phyloP scores from a whole-genome alignment of 2,329 filamentous ascomycete genomes.

The Colletotrichum graminicola region DNA sequence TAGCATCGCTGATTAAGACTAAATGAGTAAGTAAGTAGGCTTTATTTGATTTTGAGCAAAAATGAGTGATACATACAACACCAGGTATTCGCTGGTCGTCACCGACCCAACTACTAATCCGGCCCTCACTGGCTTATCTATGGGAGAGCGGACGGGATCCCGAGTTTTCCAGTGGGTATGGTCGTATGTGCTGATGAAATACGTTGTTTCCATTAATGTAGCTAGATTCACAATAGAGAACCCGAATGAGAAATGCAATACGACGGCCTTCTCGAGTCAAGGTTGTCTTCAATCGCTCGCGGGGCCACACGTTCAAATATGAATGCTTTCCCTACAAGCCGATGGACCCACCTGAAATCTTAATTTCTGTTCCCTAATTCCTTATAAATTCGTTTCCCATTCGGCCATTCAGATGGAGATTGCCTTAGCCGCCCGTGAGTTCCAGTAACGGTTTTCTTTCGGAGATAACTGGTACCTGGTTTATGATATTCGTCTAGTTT shows the following conservation, averaged over 20 bases:
- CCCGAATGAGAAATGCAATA: not conserved
- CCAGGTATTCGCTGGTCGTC: too few relatives aligned
- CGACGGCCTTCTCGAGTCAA: not conserved
- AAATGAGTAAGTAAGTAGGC: too few relatives aligned
- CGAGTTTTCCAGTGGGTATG: conserved; percentile 15
- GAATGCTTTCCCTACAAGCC: not conserved
- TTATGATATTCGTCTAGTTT: too few relatives aligned
- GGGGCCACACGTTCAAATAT: not conserved
- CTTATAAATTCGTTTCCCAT: not conserved
- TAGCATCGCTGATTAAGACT: too few relatives aligned
- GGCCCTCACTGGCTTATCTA: conserved; percentile 7
- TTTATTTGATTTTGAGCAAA: too few relatives aligned
- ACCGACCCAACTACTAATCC: too few relatives aligned
- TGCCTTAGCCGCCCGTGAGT: too few relatives aligned
- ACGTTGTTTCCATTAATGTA: accelerated
- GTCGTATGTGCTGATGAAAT: not conserved
- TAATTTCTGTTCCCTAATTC: not conserved
- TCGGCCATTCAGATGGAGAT: not conserved
- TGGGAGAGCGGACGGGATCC: conserved; percentile 16
- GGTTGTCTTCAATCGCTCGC: not conserved
- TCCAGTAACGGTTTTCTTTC: too few relatives aligned
- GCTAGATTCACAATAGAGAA: not conserved
- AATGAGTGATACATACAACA: too few relatives aligned
- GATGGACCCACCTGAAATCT: not conserved
- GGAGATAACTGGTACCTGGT: too few relatives aligned